Evolutionary conservation across 2,329 filamentous ascomycete genomes (phyloP).

Genomic region (Cyclaneusma minus): DNA sequence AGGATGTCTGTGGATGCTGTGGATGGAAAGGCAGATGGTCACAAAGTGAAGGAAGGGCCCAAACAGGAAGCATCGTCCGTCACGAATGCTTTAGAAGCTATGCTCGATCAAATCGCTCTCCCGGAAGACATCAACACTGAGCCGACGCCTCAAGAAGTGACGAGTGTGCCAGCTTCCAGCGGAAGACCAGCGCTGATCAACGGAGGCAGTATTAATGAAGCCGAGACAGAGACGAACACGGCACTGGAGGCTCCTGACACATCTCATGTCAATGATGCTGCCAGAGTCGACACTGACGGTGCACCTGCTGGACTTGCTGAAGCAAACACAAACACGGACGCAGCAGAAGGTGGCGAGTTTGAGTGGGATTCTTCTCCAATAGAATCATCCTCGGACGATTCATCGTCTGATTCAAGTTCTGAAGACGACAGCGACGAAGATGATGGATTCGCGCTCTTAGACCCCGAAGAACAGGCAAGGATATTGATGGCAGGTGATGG

Average conservation of each 20-base stretch:
- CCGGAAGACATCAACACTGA: too few relatives aligned
- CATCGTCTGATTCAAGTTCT: constrained; percentile 39
- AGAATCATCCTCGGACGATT: constrained; percentile 39
- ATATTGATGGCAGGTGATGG: constrained; percentile 74
- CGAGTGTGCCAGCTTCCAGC: background rate
- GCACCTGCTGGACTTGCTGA: constrained; percentile 1
- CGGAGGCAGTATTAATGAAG: background rate
- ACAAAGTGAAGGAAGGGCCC: too few relatives aligned
- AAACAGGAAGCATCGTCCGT: constrained; percentile 2
- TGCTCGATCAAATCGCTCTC: constrained; percentile 1
- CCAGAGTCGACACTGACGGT: constrained; percentile 1
- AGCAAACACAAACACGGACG: constrained; percentile 3
- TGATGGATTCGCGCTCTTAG: constrained; percentile 57
- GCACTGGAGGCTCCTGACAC: constrained; percentile 1
- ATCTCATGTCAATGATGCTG: background rate
- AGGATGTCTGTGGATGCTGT: too few relatives aligned
- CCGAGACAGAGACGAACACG: background rate
- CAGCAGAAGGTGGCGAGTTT: constrained; percentile 56
- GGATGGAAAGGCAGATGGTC: too few relatives aligned
- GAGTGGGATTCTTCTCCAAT: constrained; percentile 67
- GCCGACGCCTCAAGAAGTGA: background rate
- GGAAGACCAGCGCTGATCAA: background rate
- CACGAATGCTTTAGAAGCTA: constrained; percentile 3
- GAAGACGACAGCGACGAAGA: constrained; percentile 36
- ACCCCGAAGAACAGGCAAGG: constrained; percentile 67